Percentiles rank a stretch among this genome's conserved stretches.
Conservation (phyloP, 768 basidiomycete species). For the Chalciporus pseudorubinellus region DNA sequence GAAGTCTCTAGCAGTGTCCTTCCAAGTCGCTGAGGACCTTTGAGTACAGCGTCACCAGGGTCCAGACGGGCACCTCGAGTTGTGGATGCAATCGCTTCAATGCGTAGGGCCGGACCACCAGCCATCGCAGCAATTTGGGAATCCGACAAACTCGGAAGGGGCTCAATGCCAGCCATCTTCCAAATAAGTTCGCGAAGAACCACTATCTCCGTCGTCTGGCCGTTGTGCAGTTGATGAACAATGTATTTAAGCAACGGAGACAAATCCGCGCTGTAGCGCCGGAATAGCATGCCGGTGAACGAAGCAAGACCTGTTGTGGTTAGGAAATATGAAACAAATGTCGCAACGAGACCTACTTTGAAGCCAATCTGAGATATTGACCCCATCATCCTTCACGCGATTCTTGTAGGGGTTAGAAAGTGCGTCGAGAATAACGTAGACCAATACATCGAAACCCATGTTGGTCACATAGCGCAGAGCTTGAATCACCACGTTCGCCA, state of each 20-base stretch:
- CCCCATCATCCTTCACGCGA: conserved; percentile 88
- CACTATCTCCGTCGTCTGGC: conserved; percentile 83
- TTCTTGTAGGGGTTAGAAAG: conserved; percentile 80
- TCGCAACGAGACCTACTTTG: conserved; percentile 62
- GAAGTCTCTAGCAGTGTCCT: conserved; percentile 63
- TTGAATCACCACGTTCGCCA: conserved; percentile 86
- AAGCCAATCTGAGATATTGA: conserved; percentile 87
- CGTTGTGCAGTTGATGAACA: conserved; percentile 83
- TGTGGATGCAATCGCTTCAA: conserved; percentile 81
- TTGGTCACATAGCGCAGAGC: conserved; percentile 85
- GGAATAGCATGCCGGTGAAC: conserved; percentile 90
- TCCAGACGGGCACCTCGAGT: conserved; percentile 75
- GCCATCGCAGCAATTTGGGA: conserved; percentile 88
- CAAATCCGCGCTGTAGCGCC: conserved; percentile 80
- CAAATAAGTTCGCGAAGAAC: conserved; percentile 91
- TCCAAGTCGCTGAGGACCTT: conserved; percentile 67
- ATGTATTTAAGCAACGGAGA: conserved; percentile 86
- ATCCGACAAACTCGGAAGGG: conserved; percentile 85
- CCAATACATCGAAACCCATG: conserved; percentile 92
- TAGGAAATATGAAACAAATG: conserved; percentile 11
- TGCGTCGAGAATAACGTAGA: conserved; percentile 84
- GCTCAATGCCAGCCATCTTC: conserved; percentile 95
- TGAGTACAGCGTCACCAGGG: conserved; percentile 58
- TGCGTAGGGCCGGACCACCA: conserved; percentile 81
- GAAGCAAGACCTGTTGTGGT: conserved; percentile 73